phyloP scores from a whole-genome alignment of 257 asterid genomes.

The Jaltomata sinuosa region DNA sequence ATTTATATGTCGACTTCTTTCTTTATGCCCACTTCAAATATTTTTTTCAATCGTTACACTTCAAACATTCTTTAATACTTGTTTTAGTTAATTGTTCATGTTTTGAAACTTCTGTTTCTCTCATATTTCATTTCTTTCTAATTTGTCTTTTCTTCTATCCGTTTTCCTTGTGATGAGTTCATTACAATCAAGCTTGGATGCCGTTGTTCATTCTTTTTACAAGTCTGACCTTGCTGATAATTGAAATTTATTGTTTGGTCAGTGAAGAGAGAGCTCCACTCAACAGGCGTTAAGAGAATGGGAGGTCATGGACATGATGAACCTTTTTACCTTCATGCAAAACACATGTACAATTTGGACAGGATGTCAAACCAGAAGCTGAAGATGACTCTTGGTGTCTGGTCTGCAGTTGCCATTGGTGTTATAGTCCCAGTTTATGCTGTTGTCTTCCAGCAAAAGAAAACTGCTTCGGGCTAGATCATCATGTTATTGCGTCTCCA shows the following conservation, averaged over 20 bases:
- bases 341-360: slow-evolving; percentile 95
- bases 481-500: neutral
- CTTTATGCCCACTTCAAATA: neutral
- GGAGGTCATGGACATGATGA: slow-evolving; percentile 90
- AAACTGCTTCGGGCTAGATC: slow-evolving; percentile 57
- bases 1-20: neutral
- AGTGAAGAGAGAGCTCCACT: slow-evolving; percentile 65
- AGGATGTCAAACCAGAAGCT: slow-evolving; percentile 63
- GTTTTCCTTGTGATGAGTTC: neutral
- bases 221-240: neutral
- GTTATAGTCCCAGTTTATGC: slow-evolving; percentile 70
- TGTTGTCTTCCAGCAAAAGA: slow-evolving; percentile 76
- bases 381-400: slow-evolving; percentile 48
- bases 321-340: slow-evolving; percentile 79
- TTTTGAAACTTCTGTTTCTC: neutral
- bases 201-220: neutral
- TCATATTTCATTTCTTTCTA: neutral
- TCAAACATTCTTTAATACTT: neutral
- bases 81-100: neutral
- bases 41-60: neutral
- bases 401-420: slow-evolving; percentile 75
- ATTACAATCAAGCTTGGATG: neutral
- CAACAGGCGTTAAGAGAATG: slow-evolving; percentile 66
- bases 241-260: slow-evolving; percentile 1
- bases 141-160: neutral